A percentile compares a stretch with the other conserved stretches of the same genome.
Conservation (phyloP, 2,329 filamentous ascomycete species). For the Cercospora sojina region DNA sequence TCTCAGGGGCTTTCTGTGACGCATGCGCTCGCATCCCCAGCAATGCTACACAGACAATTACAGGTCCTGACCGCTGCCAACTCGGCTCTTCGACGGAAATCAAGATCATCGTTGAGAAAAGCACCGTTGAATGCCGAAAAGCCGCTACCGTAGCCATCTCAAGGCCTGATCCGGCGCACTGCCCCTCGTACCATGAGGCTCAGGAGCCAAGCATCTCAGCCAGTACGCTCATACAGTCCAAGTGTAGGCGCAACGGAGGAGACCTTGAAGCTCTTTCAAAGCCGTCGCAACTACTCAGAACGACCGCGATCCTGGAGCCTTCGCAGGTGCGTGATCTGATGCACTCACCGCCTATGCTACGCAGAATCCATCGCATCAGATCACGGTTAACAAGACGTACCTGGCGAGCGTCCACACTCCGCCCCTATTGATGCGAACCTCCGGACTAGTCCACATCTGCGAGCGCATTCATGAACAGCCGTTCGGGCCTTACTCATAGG, state of each 20-base stretch:
- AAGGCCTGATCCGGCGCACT: background rate
- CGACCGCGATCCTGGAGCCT: background rate
- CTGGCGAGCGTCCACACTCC: background rate
- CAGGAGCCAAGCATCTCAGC: background rate
- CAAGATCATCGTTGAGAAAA: background rate
- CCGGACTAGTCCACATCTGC: background rate
- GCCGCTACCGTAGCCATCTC: background rate
- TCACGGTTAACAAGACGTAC: background rate
- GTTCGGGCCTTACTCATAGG: background rate
- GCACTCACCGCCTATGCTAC: background rate
- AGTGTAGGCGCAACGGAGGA: background rate
- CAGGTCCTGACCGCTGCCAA: background rate
- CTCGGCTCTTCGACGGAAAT: conserved; percentile 2
- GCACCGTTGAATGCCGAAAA: conserved; percentile 1
- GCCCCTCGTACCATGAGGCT: background rate
- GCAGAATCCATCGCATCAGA: background rate
- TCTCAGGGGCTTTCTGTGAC: conserved; percentile 7
- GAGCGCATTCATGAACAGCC: background rate
- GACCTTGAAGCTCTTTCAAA: background rate
- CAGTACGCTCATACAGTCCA: background rate
- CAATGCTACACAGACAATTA: background rate
- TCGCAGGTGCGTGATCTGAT: background rate
- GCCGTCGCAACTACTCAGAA: background rate
- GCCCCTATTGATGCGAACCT: background rate
- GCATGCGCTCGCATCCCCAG: background rate